Percentiles rank a stretch among this genome's conserved stretches.
phyloP scores from a whole-genome alignment of 2,329 filamentous ascomycete species.

The Aspergillus niger region DNA sequence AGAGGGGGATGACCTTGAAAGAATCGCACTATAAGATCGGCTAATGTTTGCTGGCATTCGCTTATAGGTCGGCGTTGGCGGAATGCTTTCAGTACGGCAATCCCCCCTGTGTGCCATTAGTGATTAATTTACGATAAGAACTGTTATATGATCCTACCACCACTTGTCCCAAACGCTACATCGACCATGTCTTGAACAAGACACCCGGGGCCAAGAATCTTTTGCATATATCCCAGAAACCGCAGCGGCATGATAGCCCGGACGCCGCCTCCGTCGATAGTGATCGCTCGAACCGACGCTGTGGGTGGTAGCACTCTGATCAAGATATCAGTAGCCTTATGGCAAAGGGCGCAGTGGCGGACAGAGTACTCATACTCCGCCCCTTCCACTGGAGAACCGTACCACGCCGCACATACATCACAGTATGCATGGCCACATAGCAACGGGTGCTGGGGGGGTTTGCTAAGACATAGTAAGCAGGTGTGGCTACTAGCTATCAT shows the following conservation, averaged over 20 bases:
- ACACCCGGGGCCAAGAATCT: not conserved
- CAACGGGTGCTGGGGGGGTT: not conserved
- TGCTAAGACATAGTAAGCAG: not conserved
- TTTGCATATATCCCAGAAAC: not conserved
- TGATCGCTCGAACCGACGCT: not conserved
- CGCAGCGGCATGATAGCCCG: not conserved
- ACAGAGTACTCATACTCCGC: not conserved
- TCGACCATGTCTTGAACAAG: not conserved
- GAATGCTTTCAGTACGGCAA: not conserved
- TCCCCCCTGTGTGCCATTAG: not conserved
- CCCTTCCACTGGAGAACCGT: not conserved
- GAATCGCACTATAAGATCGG: not conserved
- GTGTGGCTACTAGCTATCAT: not conserved
- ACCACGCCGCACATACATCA: not conserved
- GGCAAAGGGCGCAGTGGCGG: not conserved
- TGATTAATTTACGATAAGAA: too few relatives aligned
- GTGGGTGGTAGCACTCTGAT: not conserved
- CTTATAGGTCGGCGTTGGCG: not conserved
- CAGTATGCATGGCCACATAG: not conserved
- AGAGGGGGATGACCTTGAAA: not conserved
- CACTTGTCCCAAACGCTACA: not conserved
- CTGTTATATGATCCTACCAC: not conserved
- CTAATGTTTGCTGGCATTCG: not conserved
- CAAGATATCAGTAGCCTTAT: not conserved
- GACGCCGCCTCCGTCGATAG: not conserved